phyloP scores from a whole-genome alignment of 306 rosid genomes.

The Cercis canadensis region DNA sequence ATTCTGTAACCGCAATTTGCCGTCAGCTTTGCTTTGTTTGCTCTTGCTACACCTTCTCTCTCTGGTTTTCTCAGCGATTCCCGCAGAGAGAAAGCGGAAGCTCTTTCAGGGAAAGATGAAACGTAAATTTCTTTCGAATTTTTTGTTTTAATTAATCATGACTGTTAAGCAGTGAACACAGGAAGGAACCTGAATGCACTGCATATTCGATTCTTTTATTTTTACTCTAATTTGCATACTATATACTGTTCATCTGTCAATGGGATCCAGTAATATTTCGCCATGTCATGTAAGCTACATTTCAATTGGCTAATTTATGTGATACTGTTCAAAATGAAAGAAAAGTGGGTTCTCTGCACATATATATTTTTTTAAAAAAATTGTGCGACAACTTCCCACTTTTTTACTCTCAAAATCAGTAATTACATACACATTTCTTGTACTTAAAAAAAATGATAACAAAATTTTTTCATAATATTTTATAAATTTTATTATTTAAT shows the following conservation, averaged over 20 bases:
- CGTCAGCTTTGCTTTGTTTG: constrained; percentile 4
- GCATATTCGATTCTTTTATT: no score
- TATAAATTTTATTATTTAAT: no score
- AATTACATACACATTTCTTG: no score
- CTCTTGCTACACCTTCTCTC: background rate
- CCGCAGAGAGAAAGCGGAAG: constrained; percentile 23
- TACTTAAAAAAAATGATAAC: no score
- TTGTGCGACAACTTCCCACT: no score
- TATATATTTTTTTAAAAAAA: no score
- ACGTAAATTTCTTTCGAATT: background rate
- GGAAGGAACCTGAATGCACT: background rate
- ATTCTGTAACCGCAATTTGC: constrained; percentile 26
- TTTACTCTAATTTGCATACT: no score
- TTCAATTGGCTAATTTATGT: constrained; percentile 33
- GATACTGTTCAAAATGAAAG: background rate
- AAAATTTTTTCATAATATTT: no score
- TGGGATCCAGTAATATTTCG: constrained; percentile 24
- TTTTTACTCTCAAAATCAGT: no score
- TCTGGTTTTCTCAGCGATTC: constrained; percentile 17
- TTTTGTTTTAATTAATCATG: no score
- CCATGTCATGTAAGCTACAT: constrained; percentile 36
- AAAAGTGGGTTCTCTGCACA: no score
- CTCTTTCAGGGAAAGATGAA: constrained; percentile 16
- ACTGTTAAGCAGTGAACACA: background rate
- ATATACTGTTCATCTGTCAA: constrained; percentile 28